Evolutionary conservation across 164 flowering plant genomes (phyloP).

Genomic region (Chimonanthus salicifolius): DNA sequence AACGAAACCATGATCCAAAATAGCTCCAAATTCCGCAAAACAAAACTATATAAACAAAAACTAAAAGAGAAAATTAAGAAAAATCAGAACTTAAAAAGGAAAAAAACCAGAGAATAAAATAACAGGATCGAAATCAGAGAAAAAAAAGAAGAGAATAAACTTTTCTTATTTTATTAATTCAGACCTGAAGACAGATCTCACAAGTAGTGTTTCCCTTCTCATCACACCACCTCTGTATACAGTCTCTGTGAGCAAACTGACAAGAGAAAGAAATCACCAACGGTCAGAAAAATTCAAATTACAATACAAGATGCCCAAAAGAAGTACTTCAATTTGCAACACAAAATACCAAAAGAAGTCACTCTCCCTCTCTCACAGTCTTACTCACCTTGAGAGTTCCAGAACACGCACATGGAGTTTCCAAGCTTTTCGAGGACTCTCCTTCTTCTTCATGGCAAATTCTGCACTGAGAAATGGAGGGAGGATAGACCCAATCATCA

Average conservation of each 20-base stretch:
- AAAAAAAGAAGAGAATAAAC: background rate
- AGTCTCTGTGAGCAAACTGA: conserved; percentile 92
- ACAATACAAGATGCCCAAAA: conserved; percentile 6
- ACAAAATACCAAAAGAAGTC: background rate
- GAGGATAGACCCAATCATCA: conserved; percentile 15
- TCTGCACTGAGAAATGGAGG: conserved; percentile 46
- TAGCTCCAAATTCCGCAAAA: background rate
- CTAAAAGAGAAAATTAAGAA: too few relatives aligned
- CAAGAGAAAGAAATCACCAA: conserved; percentile 1
- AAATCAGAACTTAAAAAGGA: background rate
- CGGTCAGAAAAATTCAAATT: conserved; percentile 4
- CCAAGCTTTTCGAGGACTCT: conserved; percentile 41
- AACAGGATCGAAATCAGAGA: background rate
- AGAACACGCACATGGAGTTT: conserved; percentile 90
- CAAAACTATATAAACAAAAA: background rate
- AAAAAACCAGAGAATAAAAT: background rate
- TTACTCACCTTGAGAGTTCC: conserved; percentile 76
- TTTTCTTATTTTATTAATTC: background rate
- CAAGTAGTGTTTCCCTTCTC: conserved; percentile 82
- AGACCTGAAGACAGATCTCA: conserved; percentile 91
- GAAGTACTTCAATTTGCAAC: background rate
- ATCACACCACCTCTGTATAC: conserved; percentile 92
- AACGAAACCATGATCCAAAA: background rate
- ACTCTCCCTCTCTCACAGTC: background rate
- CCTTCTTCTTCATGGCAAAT: conserved; percentile 84